A percentile compares a stretch with the other conserved stretches of the same genome.
phyloP scores from a whole-genome alignment of 352 stramenopile genomes.

The Globisporangium canariense region DNA sequence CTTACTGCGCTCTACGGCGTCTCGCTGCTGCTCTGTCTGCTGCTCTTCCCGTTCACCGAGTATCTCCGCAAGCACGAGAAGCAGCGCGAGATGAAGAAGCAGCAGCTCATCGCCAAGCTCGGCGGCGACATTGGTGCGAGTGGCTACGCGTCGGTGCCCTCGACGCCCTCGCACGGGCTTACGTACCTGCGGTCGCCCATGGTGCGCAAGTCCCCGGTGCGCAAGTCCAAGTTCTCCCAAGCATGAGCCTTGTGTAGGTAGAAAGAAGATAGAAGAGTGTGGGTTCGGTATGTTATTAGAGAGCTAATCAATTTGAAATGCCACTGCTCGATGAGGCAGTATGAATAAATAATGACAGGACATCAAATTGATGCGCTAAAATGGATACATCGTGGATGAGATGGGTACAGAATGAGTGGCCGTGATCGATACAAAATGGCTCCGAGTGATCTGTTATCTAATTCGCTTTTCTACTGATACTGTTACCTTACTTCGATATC shows the following conservation, averaged over 20 bases:
- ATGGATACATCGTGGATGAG: not conserved
- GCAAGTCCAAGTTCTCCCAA: slow-evolving; percentile 14
- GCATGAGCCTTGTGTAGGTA: not conserved
- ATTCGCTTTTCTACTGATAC: not conserved
- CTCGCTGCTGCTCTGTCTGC: slow-evolving; percentile 47
- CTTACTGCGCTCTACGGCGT: slow-evolving; percentile 48
- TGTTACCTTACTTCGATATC: not conserved
- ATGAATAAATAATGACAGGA: not conserved
- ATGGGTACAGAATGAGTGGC: not conserved
- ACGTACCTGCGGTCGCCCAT: slow-evolving; percentile 57
- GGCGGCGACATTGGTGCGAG: not conserved
- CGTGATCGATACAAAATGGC: not conserved
- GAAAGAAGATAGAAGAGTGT: not conserved
- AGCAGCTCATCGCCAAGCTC: slow-evolving; percentile 27
- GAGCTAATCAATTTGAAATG: not conserved
- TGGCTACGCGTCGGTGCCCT: not conserved
- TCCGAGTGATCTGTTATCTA: not conserved
- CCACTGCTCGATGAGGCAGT: not conserved
- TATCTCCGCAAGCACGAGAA: slow-evolving; percentile 56
- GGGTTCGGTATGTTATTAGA: not conserved
- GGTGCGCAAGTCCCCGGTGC: slow-evolving; percentile 15
- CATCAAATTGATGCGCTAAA: not conserved
- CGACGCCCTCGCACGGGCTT: slow-evolving; percentile 36
- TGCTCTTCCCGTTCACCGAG: slow-evolving; percentile 60
- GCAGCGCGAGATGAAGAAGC: slow-evolving; percentile 33